A percentile compares a stretch with the other conserved stretches of the same genome.
Conservation (phyloP, 2,329 filamentous ascomycete genomes). For the Fusarium circinatum region DNA sequence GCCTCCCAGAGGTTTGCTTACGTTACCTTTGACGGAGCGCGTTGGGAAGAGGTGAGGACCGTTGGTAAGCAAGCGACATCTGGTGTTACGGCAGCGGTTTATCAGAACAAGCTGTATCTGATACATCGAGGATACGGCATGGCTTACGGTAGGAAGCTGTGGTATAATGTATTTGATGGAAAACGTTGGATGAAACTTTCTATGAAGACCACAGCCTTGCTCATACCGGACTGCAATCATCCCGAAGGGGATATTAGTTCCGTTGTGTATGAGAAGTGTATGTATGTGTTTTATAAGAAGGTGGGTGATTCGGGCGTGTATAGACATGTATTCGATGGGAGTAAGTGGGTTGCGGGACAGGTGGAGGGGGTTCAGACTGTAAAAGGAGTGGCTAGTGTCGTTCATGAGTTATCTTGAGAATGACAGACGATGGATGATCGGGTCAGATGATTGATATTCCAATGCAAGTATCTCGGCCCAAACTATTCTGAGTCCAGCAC, state of each 20-base stretch:
- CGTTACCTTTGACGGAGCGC: not conserved
- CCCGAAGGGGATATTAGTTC: not conserved
- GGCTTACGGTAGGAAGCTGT: not conserved
- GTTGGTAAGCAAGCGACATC: rapidly evolving
- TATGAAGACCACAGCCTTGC: not conserved
- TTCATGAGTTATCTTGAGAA: not conserved
- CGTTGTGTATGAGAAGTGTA: not conserved
- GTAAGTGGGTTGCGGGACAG: not conserved
- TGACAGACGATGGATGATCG: no score
- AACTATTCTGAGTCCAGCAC: no score
- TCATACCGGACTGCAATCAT: not conserved
- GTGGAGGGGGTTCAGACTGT: not conserved
- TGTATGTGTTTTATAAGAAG: not conserved
- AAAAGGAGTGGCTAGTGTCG: not conserved
- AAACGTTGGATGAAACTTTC: not conserved
- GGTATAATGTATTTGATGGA: not conserved
- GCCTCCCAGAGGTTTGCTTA: rapidly evolving
- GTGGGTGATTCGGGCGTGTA: not conserved
- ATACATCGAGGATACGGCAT: not conserved
- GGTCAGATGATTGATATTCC: no score
- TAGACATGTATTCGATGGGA: not conserved
- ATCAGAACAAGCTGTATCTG: not conserved
- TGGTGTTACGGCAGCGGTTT: not conserved
- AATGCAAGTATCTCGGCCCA: no score
- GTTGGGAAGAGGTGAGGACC: not conserved